Evolutionary conservation across 305 asterid genomes (phyloP), one percentile per base, ranked within the genome.

Genomic region (Caryopteris hybrid): DNA sequence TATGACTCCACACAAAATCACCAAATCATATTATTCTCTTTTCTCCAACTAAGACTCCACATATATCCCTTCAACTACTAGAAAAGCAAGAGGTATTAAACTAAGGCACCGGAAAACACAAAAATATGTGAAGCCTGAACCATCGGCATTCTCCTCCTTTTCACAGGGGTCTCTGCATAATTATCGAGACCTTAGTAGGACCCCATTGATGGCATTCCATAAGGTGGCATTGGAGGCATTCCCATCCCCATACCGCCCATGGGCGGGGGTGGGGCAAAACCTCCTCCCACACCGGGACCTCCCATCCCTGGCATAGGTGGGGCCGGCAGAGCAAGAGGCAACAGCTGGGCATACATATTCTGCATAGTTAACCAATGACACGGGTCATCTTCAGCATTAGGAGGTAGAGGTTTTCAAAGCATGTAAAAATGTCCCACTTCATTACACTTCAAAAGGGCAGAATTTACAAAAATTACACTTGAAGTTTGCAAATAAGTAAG

Each of bases 131-230:
- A 55, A 52, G 34, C 56, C 61, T 58, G 36, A 68, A n/a, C 62
- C 68, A 50, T 22, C 8, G 47, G n/a, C n/a, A n/a, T n/a, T n/a
- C n/a, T n/a, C n/a, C n/a, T n/a, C n/a, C n/a, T n/a, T n/a, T n/a
- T n/a, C n/a, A n/a, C n/a, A n/a, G n/a, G n/a, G n/a, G n/a, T n/a
- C n/a, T n/a, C n/a, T n/a, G n/a, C n/a, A n/a, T n/a, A 31, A 27
- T 23, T 22, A 34, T 45, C 65, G 20, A 38, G 64, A 62, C 36
- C 81, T 86, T 83, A 95, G 72, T 95, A 95, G 48, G 98, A 76
- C 14, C 96, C 99, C 99, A 95, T 92, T 42, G 88, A 86, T 56
- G 98, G 97, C 96, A 92, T 95, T 77, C 98, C 98, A 75, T 78
- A 92, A 14, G 95, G 93, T 14, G 92, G 92, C 96, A 91, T 91